Base-by-base conservation (phyloP, 176 grass and related monocot species). In the Panicum miliaceum region DNA sequence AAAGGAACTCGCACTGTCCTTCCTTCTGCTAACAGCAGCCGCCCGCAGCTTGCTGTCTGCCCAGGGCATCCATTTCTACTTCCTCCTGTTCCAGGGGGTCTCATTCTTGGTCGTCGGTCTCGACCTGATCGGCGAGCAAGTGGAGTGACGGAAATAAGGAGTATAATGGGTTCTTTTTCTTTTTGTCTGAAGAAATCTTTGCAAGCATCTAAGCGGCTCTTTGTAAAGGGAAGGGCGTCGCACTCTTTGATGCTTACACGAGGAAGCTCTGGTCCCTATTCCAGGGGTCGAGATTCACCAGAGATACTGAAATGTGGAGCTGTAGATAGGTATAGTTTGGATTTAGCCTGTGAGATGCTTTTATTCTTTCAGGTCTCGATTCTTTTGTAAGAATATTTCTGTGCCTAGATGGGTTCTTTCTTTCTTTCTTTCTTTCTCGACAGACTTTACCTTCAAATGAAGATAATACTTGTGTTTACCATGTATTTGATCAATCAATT, bases 1-100 rank as follows among this genome's bases (percentile, higher is more conserved):
- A 67, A 94, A 92, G 82, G 93, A 95, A 54, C 74, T 95, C 10
- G 85, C 88, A 0, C 82, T 95, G 70, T 92, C 93, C 12, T 92
- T 95, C 82, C 91, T 95, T 23, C 80, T 95, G 48, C 46, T 95
- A 38, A 90, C 85, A 26, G 93, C 93, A 41, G 93, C 90, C 0
- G 81, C 91, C 38, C 88, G 93, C 47, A 95, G 93, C 41, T 73
- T 95, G 70, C 78, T 92, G 34, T 92, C 93, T 42, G 93, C 93
- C 38, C 90, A 92, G 84, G 90, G 93, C 60, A 81, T 95, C 67
- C 93, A 95, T 37, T 95, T 95, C 80, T 95, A 92, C 86, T 92
- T 95, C 85, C 90, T 92, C 7, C 74, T 92, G 75, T 95, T 95
- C 69, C 93, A 95, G 81, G 93, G 93, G 25, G 62, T 84, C 14